Evolutionary conservation across 1,284 basidiomycete species (phyloP), one percentile per base, ranked within the genome.

Genomic region (Ustilago xerochloae): DNA sequence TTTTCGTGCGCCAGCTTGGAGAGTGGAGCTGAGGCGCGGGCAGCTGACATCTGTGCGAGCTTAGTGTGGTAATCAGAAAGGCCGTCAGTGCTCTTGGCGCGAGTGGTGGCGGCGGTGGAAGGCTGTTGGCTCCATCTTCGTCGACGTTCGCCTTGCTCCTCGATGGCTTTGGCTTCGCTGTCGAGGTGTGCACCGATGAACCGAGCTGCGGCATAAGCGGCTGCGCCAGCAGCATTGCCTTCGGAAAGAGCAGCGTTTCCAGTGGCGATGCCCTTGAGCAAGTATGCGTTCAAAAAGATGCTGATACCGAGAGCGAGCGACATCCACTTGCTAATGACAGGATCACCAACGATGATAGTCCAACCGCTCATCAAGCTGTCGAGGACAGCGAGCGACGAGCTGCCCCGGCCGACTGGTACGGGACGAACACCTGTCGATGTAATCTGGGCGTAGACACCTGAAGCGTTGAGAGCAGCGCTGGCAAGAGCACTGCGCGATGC

Each of bases 301-400:
- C 91, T 93, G 75, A 96, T 89, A 3, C 90, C 91, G 32, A 99
- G 89, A 16, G 92, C 88, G 55, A 94, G 57, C 88, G 57, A 97
- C 92, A 99, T 96, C 93, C 93, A 97, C 87, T 99, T 99, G 81
- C 90, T 91, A 76, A 99, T 87, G 57, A 98, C 90, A 0, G 96
- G 96, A 83, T 99, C 96, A 30, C 94, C 94, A 55, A 97, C 94
- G 70, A 98, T 90, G n/a, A 88, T 87, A 8, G 93, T 93, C 96
- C 95, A 98, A n/a, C 90, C 89, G 38, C 90, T 90, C 91, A 97
- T 93, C 87, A 97, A 94, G 68, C 90, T 88, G 74, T 97, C 94
- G 68, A 97, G 87, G 38, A 87, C 85, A 56, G 68, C 75, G 24
- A 68, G 57, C 47, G 60, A 75, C 41, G 69, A 73, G 60, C 59